Conservation (phyloP, 108 stramenopile species). For the Cylindrotheca fusiformis region DNA sequence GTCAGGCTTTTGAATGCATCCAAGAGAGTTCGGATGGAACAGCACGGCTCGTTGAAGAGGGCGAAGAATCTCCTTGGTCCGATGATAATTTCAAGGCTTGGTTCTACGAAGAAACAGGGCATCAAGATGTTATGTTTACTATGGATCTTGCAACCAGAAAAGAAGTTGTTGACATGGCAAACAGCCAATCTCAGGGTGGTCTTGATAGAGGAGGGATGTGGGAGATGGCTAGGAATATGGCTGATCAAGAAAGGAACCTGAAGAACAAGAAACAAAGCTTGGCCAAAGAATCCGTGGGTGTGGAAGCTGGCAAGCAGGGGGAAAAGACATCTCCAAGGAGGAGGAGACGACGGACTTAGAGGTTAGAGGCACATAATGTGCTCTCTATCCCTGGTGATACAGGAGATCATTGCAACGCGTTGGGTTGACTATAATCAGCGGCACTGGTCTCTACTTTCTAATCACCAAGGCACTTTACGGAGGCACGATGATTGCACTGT, state of each 20-base stretch:
- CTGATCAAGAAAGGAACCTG: not conserved
- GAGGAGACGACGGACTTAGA: too few species aligned
- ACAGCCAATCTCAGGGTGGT: slow-evolving; percentile 9
- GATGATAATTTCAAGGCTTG: slow-evolving; percentile 31
- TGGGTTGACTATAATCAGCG: not conserved
- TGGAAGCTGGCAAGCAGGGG: not conserved
- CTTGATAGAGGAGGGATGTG: not conserved
- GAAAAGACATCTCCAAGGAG: not conserved
- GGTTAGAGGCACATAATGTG: not conserved
- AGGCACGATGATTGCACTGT: too few species aligned
- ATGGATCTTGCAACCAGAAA: slow-evolving; percentile 35
- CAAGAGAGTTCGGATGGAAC: slow-evolving; percentile 10
- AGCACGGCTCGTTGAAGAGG: not conserved
- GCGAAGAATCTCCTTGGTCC: not conserved
- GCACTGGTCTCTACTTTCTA: too few species aligned
- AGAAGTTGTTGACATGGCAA: slow-evolving; percentile 37
- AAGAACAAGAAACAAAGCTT: not conserved
- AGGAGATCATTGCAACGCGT: not conserved
- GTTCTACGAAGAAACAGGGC: slow-evolving; percentile 40
- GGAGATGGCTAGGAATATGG: not conserved
- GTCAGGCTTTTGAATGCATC: slow-evolving; percentile 51
- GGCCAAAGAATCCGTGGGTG: not conserved
- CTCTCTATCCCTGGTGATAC: not conserved
- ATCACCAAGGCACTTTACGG: too few species aligned
- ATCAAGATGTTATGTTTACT: slow-evolving; percentile 28